Evolutionary conservation across 2,329 filamentous ascomycete species (phyloP).

Genomic region (Trichoderma gracile): DNA sequence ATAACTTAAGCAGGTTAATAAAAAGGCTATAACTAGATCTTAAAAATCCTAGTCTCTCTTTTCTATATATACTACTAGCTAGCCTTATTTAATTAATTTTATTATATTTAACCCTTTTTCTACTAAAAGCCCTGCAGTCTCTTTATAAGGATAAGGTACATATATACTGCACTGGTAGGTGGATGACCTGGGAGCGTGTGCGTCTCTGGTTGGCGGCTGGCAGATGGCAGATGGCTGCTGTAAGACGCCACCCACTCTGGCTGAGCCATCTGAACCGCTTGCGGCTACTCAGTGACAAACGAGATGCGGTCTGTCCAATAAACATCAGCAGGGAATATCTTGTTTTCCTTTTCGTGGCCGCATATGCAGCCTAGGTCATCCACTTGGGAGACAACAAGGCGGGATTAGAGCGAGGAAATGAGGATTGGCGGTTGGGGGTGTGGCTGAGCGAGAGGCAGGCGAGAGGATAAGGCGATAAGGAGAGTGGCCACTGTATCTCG

Average conservation of each 20-base stretch:
- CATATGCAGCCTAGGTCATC: background rate
- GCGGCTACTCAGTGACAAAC: background rate
- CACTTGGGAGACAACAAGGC: background rate
- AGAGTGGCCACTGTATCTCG: background rate
- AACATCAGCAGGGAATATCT: background rate
- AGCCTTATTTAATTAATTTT: too few relatives aligned
- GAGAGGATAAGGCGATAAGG: too few relatives aligned
- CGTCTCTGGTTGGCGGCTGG: slow-evolving; percentile 14
- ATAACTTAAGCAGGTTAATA: too few relatives aligned
- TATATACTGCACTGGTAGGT: too few relatives aligned
- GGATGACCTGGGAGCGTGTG: background rate
- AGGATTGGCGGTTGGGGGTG: background rate
- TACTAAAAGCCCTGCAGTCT: too few relatives aligned
- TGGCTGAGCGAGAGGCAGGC: background rate
- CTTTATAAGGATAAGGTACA: too few relatives aligned
- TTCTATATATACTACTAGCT: too few relatives aligned
- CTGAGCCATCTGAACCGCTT: background rate
- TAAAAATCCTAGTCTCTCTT: too few relatives aligned
- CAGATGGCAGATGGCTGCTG: slow-evolving; percentile 13
- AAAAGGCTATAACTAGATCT: too few relatives aligned
- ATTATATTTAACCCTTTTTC: too few relatives aligned
- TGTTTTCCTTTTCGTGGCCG: background rate
- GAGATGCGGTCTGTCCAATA: background rate
- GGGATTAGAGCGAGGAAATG: background rate
- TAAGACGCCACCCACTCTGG: background rate